phyloP scores from a whole-genome alignment of 1,284 basidiomycete genomes.

The Pascua sp. region DNA sequence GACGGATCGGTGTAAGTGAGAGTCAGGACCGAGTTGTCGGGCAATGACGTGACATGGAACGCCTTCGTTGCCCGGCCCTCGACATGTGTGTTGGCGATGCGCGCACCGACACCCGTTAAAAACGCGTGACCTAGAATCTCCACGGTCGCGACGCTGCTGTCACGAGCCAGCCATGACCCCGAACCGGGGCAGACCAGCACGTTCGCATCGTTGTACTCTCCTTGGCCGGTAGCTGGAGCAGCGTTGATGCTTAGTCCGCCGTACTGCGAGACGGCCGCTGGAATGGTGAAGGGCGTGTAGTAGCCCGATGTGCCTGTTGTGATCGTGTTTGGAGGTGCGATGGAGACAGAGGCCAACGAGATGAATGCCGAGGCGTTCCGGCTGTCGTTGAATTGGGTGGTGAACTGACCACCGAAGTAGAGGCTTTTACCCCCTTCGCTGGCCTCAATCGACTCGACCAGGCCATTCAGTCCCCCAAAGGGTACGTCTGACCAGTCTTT shows the following conservation, averaged over 20 bases:
- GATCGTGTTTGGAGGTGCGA: slow-evolving; percentile 53
- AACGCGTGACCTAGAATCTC: slow-evolving; percentile 71
- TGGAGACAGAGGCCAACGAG: slow-evolving; percentile 52
- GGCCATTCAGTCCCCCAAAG: slow-evolving; percentile 77
- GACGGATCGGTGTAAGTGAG: slow-evolving; percentile 73
- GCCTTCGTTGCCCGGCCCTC: slow-evolving; percentile 72
- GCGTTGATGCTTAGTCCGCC: slow-evolving; percentile 58
- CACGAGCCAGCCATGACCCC: slow-evolving; percentile 76
- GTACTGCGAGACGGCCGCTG: slow-evolving; percentile 52
- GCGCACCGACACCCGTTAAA: slow-evolving; percentile 61
- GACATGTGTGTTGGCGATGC: slow-evolving; percentile 86
- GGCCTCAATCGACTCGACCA: slow-evolving; percentile 72
- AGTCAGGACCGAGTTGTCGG: slow-evolving; percentile 76
- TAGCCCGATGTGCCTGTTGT: slow-evolving; percentile 85
- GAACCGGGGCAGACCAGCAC: slow-evolving; percentile 75
- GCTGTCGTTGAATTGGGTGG: slow-evolving; percentile 64
- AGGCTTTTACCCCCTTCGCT: slow-evolving; percentile 69
- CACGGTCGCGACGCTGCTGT: slow-evolving; percentile 66
- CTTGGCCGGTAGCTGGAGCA: slow-evolving; percentile 63
- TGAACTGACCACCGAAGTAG: slow-evolving; percentile 84
- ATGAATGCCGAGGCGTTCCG: slow-evolving; percentile 65
- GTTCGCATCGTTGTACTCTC: slow-evolving; percentile 65
- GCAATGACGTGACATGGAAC: slow-evolving; percentile 81
- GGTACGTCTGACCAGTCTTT: slow-evolving; percentile 63
- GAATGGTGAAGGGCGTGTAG: slow-evolving; percentile 77